These are phyloP conservation scores for Alternaria incomplexa DNA, from an alignment of 2,329 filamentous ascomycete species.

Conservation along the genomic window DNA sequence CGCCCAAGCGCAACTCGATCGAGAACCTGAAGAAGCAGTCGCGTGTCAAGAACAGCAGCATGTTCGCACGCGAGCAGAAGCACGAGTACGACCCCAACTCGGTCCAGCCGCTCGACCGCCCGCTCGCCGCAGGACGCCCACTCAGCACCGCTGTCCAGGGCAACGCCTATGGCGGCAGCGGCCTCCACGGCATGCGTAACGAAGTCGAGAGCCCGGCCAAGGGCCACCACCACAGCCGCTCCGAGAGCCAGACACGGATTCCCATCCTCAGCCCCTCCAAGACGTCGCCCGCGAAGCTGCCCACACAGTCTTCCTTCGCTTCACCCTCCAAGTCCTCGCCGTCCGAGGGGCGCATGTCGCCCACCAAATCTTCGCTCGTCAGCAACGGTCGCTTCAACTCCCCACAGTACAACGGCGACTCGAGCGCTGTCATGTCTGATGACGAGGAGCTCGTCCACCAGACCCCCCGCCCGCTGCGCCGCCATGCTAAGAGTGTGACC, in stretches of 20 bases:
- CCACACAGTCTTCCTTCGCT: conserved; percentile 53
- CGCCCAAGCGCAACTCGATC: conserved; percentile 83
- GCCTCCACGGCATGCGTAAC: conserved; percentile 55
- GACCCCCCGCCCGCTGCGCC: conserved; percentile 72
- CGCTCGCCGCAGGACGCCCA: conserved; percentile 69
- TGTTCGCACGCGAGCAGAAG: conserved; percentile 91
- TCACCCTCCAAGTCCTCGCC: conserved; percentile 34
- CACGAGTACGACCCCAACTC: conserved; percentile 88
- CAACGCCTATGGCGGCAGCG: conserved; percentile 69
- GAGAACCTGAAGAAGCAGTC: conserved; percentile 95
- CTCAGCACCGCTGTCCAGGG: conserved; percentile 68
- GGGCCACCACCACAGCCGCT: conserved; percentile 51
- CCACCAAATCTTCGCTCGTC: conserved; percentile 88
- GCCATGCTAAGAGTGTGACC: conserved; percentile 94
- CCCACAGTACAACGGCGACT: conserved; percentile 44
- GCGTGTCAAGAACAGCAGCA: conserved; percentile 96
- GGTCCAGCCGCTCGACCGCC: conserved; percentile 79
- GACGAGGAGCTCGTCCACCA: conserved; percentile 64
- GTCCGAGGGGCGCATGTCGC: conserved; percentile 65
- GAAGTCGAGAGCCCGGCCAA: conserved; percentile 32
- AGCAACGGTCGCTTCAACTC: conserved; percentile 64
- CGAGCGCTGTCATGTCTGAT: conserved; percentile 41
- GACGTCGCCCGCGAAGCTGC: conserved; percentile 64
- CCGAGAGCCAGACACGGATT: conserved; percentile 67
- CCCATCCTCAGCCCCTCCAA: conserved; percentile 64